A percentile compares a stretch with the other conserved stretches of the same genome.
Evolutionary conservation across 2,329 filamentous ascomycete genomes (phyloP).

Genomic region (Fusarium miscanthi): DNA sequence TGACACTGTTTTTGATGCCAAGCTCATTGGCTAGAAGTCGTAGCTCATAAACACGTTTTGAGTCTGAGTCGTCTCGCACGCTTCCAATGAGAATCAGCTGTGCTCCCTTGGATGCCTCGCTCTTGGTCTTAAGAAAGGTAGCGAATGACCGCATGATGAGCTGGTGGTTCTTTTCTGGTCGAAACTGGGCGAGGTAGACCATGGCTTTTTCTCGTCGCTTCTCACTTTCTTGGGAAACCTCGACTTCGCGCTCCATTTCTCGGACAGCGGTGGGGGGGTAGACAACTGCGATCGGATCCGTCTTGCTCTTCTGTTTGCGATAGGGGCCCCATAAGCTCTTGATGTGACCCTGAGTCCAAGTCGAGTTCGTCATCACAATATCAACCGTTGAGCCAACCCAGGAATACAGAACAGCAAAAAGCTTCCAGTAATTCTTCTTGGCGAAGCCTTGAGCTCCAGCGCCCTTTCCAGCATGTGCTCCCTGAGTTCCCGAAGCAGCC

Average conservation of each 20-base stretch:
- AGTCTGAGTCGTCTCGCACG: slow-evolving; percentile 85
- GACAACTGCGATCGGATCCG: slow-evolving; percentile 75
- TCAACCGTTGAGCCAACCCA: slow-evolving; percentile 86
- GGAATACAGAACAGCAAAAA: slow-evolving; percentile 86
- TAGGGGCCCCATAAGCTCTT: slow-evolving; percentile 79
- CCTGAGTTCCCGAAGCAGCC: slow-evolving; percentile 68
- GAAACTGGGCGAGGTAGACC: slow-evolving; percentile 96
- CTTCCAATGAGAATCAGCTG: slow-evolving; percentile 88
- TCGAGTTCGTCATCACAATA: slow-evolving; percentile 97
- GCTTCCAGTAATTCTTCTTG: slow-evolving; percentile 87
- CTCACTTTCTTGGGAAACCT: slow-evolving; percentile 77
- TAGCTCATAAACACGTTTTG: slow-evolving; percentile 87
- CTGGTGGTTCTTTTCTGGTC: slow-evolving; percentile 95
- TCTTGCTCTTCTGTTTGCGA: slow-evolving; percentile 58
- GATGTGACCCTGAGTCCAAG: slow-evolving; percentile 91
- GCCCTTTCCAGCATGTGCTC: slow-evolving; percentile 87
- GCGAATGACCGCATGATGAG: slow-evolving; percentile 88
- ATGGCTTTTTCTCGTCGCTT: slow-evolving; percentile 75
- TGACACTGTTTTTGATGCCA: slow-evolving; percentile 82
- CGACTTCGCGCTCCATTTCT: slow-evolving; percentile 80
- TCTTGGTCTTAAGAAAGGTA: slow-evolving; percentile 71
- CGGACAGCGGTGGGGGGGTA: slow-evolving; percentile 93
- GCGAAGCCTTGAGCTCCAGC: slow-evolving; percentile 73
- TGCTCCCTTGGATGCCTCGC: slow-evolving; percentile 63
- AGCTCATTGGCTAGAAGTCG: slow-evolving; percentile 88